Evolutionary conservation across 495 filamentous ascomycete genomes (phyloP).

Genomic region (Zalerion maritima): DNA sequence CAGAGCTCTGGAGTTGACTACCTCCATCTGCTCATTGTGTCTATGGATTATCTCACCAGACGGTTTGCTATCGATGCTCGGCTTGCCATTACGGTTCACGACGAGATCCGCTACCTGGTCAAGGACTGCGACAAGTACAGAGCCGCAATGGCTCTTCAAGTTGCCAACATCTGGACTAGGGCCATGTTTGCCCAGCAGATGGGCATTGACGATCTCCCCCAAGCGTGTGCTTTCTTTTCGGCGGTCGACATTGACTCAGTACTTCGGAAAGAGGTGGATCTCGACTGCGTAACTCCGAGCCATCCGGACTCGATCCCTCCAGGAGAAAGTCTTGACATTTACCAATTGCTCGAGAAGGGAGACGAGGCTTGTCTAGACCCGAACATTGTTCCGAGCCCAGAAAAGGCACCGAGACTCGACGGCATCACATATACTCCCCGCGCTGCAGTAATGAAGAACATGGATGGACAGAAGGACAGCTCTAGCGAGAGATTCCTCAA

Average conservation of each 20-base stretch:
- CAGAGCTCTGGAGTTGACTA: conserved; percentile 97
- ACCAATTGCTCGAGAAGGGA: conserved; percentile 55
- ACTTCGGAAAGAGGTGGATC: conserved; percentile 90
- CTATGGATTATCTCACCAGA: conserved; percentile 89
- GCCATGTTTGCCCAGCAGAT: conserved; percentile 96
- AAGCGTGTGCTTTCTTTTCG: conserved; percentile 87
- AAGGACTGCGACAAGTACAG: conserved; percentile 76
- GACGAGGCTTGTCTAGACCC: conserved; percentile 49
- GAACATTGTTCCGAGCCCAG: conserved; percentile 30
- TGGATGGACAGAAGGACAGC: conserved; percentile 20
- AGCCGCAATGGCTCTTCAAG: conserved; percentile 78
- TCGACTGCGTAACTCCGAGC: conserved; percentile 90
- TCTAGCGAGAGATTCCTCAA: conserved; percentile 37
- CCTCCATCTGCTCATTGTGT: conserved; percentile 81
- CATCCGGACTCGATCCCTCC: conserved; percentile 65
- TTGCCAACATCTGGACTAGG: conserved; percentile 91
- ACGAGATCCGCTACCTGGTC: conserved; percentile 91
- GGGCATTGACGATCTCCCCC: conserved; percentile 87
- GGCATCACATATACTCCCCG: conserved; percentile 53
- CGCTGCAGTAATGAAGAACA: conserved; percentile 61
- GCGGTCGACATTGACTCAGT: conserved; percentile 90
- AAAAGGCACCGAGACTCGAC: conserved; percentile 35
- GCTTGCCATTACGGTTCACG: conserved; percentile 87
- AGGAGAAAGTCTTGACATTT: conserved; percentile 75
- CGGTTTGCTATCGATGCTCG: conserved; percentile 73